Evolutionary conservation across 345 rosid species (phyloP), one percentile per base, ranked within the genome.

Genomic region (Kernera saxatilis): DNA sequence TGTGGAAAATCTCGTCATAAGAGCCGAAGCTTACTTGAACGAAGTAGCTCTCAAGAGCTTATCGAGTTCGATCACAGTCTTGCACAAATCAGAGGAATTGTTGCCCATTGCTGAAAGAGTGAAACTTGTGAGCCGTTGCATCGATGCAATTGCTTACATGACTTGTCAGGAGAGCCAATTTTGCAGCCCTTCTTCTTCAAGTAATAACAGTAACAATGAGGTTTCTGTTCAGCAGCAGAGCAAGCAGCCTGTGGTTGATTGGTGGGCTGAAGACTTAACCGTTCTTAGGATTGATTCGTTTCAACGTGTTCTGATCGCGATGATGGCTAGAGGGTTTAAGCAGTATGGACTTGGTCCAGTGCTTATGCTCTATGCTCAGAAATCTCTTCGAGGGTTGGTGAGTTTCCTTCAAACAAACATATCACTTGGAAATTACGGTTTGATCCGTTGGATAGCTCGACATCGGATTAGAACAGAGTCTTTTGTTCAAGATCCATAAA

Each of bases 241-340:
- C 2, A 65, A 80, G 12, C 86, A 82, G 72, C 72, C 82, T 15
- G 62, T 83, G 22, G 93, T 86, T 61, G 97, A 89, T 65, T 91
- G 97, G 96, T 93, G 99, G 97, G 96, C 96, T 59, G 97, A 93
- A 79, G 99, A 89, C 61, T 82, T 93, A 55, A 78, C 88, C 4
- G 79, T 85, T 65, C 82, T 93, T 14, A 84, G 97, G 67, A 87
- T 93, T 53, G 93, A 93, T 64, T 69, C 83, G 39, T 91, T 93
- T 79, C 97, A 89, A 55, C 78, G 97, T 57, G 96, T 91, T 53
- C 50, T 91, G 29, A 58, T 82, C n/a, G 96, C 97, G 4, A 86
- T 91, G 94, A 82, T 84, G 79, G 85, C 92, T 35, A 84, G 91
- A 82, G 97, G 96, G 70, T 87, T 87, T 71, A 87, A 87, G 67